A percentile compares a stretch with the other conserved stretches of the same genome.
phyloP scores from a whole-genome alignment of 495 filamentous ascomycete species.

The Penicillium desertorum region DNA sequence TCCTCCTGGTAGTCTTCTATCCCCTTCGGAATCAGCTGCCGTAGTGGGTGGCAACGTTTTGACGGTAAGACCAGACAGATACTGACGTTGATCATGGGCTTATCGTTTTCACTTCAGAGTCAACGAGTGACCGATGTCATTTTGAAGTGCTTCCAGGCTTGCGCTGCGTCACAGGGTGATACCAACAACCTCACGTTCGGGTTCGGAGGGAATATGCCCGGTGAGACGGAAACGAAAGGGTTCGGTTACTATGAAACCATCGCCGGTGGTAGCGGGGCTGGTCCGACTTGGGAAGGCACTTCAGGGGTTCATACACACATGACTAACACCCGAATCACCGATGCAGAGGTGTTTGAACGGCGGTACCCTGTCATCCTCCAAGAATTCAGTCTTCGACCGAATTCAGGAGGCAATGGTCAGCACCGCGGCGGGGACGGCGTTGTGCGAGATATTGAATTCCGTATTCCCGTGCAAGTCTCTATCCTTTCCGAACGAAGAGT shows the following conservation, averaged over 20 bases:
- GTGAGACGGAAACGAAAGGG: conserved; percentile 43
- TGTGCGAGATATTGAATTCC: conserved; percentile 39
- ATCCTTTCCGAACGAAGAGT: conserved; percentile 85
- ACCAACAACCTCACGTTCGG: conserved; percentile 70
- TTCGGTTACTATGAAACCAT: conserved; percentile 97
- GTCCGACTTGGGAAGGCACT: conserved; percentile 79
- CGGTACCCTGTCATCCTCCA: conserved; percentile 84
- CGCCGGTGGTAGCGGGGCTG: conserved; percentile 83
- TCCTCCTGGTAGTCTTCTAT: conserved; percentile 73
- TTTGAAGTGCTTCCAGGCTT: conserved; percentile 79
- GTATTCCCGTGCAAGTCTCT: conserved; percentile 68
- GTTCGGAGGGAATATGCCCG: conserved; percentile 35
- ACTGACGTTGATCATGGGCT: not conserved
- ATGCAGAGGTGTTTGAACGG: conserved; percentile 85
- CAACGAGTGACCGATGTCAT: conserved; percentile 92
- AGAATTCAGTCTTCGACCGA: conserved; percentile 78
- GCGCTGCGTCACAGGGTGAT: conserved; percentile 82
- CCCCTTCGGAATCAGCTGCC: conserved; percentile 73
- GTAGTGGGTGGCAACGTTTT: conserved; percentile 91
- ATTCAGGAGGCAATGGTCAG: conserved; percentile 48
- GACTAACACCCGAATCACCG: conserved; percentile 95
- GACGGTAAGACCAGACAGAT: conserved; percentile 41
- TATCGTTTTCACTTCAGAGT: conserved; percentile 10
- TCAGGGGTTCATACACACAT: conserved; percentile 89
- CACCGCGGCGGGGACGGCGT: conserved; percentile 43